Evolutionary conservation across 345 rosid species (phyloP), one percentile per base, ranked within the genome.

Genomic region (Camelina neglecta): DNA sequence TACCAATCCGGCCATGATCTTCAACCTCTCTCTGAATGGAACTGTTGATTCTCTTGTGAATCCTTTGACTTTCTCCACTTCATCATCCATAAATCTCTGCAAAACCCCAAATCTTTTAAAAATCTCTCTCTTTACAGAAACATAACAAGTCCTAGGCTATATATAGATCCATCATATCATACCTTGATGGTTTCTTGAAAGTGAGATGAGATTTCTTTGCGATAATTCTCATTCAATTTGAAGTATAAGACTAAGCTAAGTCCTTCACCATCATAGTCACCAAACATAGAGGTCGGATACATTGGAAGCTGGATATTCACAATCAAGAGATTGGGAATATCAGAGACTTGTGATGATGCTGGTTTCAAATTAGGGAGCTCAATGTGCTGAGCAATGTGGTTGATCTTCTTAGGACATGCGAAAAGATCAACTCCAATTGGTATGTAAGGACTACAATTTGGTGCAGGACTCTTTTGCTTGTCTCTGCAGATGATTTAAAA

Each of bases 291-390:
- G 9, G 86, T 81, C 13, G 92, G 90, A 85, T 92, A 92, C 76
- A 88, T 81, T 13, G 97, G 97, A 71, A 88, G 79, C 86, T 92
- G 97, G 56, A 90, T 85, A 76, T 92, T 92, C 58, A 92, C 85
- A 51, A 92, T 86, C 50, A 92, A 75, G 39, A 89, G 85, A 36
- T 79, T 62, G 0, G 96, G 96, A 12, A 86, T 59, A 50, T 86
- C 80, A 1, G 77, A 84, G 23, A 81, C 75, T 60, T 66, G 73
- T 67, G 72, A 71, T 65, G 80, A 71, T 1, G 11, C 23, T 0
- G 84, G 35, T 61, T 83, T 85, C 29, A 84, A 65, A 15, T 63
- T 61, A 68, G 93, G 93, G 45, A 87, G 92, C 72, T 90, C 96
- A 44, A 92, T 84, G 67, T 90, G 87, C 50, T 86, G 93, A 72